A percentile compares a stretch with the other conserved stretches of the same genome.
Conservation (phyloP, 441 rosid species). For the Euphorbia corollata region DNA sequence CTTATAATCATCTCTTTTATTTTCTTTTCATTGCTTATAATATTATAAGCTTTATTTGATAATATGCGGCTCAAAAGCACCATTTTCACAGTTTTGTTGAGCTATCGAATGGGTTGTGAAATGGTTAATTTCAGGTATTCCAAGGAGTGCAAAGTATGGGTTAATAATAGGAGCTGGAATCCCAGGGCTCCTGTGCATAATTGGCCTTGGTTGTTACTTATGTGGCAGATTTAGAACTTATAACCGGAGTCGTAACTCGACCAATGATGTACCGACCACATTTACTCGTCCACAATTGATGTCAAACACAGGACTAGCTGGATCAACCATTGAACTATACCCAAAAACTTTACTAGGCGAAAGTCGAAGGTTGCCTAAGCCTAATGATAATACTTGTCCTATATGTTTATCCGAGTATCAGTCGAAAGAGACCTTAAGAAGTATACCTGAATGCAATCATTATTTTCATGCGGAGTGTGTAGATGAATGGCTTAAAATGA, state of each 20-base stretch:
- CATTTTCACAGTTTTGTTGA: too few relatives aligned
- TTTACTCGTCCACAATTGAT: constrained; percentile 5
- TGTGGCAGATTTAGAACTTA: constrained; percentile 19
- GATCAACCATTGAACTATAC: constrained; percentile 51
- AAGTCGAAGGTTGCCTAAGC: constrained; percentile 56
- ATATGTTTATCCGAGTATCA: constrained; percentile 62
- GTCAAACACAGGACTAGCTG: constrained; percentile 34
- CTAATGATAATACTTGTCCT: constrained; percentile 49
- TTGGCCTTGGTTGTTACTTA: constrained; percentile 31
- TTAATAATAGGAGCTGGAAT: constrained; percentile 34
- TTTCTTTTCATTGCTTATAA: too few relatives aligned
- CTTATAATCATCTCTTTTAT: too few relatives aligned
- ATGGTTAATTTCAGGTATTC: constrained; percentile 15
- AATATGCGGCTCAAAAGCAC: too few relatives aligned
- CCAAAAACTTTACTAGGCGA: constrained; percentile 58
- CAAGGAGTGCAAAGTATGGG: constrained; percentile 39
- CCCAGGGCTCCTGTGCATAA: constrained; percentile 34
- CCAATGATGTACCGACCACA: constrained; percentile 5
- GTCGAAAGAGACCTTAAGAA: constrained; percentile 53
- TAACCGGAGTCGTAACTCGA: constrained; percentile 1
- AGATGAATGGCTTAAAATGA: constrained; percentile 68
- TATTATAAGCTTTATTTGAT: too few relatives aligned
- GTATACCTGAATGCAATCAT: constrained; percentile 71
- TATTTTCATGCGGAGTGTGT: constrained; percentile 62
- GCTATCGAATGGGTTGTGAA: neutral